These are phyloP conservation scores for Pythium folliculosum DNA, from an alignment of 352 stramenopile genomes.

Conservation along the genomic window DNA sequence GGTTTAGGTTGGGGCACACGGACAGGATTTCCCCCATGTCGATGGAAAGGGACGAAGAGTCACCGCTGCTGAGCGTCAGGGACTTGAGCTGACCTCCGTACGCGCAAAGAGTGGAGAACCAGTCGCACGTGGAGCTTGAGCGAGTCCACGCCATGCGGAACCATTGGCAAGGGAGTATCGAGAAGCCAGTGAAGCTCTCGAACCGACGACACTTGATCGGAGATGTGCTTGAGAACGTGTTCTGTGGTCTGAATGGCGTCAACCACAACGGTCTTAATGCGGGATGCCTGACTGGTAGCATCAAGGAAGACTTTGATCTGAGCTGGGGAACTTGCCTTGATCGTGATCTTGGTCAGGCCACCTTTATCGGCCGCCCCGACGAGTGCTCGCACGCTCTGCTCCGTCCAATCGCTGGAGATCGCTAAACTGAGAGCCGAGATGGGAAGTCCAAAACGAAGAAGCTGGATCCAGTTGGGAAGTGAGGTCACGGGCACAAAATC, in stretches of 20 bases:
- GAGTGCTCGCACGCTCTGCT: neutral
- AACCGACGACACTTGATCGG: neutral
- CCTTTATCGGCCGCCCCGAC: neutral
- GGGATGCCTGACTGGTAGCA: neutral
- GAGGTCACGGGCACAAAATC: neutral
- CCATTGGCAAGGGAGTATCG: neutral
- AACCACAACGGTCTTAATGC: neutral
- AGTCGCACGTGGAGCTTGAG: neutral
- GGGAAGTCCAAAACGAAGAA: neutral
- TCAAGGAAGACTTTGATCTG: neutral
- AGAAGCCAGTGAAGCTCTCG: neutral
- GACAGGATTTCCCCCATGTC: neutral
- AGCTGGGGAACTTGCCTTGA: neutral
- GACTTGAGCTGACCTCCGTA: neutral
- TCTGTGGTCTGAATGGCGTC: neutral
- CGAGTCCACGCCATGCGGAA: neutral
- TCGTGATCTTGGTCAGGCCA: neutral
- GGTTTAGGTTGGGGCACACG: neutral
- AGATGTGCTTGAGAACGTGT: neutral
- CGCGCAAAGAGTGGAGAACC: neutral
- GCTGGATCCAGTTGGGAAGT: neutral
- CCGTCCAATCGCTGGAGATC: neutral
- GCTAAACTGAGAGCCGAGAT: neutral
- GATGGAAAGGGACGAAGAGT: neutral
- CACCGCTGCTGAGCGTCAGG: neutral